A percentile compares a stretch with the other conserved stretches of the same genome.
Evolutionary conservation across 352 stramenopile genomes (phyloP).

Genomic region (Phytophthora colocasiae): DNA sequence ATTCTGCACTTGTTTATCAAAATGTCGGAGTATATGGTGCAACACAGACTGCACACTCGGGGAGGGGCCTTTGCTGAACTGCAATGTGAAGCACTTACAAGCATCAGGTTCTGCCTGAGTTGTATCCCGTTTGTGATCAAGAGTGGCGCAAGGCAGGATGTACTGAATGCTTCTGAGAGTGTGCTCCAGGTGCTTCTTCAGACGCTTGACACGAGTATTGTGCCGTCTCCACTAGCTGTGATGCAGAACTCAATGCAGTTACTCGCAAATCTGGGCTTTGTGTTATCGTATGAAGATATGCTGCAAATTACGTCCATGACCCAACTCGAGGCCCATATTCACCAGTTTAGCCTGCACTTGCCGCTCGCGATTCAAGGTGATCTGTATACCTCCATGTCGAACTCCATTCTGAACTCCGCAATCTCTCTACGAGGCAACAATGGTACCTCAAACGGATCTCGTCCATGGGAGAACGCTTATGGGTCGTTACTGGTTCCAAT

Average conservation of each 20-base stretch:
- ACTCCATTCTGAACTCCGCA: slow-evolving; percentile 79
- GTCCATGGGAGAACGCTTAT: slow-evolving; percentile 66
- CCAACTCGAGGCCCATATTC: slow-evolving; percentile 73
- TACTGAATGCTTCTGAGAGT: slow-evolving; percentile 60
- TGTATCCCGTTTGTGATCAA: slow-evolving; percentile 70
- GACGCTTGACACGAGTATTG: slow-evolving; percentile 69
- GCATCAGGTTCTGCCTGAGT: slow-evolving; percentile 62
- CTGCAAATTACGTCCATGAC: slow-evolving; percentile 70
- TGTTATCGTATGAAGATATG: slow-evolving; percentile 78
- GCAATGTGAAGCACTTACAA: slow-evolving; percentile 72
- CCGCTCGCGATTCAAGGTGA: slow-evolving; percentile 76
- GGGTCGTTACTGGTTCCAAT: slow-evolving; percentile 70
- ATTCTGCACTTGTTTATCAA: slow-evolving; percentile 72
- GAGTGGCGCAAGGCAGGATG: slow-evolving; percentile 55
- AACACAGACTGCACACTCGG: slow-evolving; percentile 62
- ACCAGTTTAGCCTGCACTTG: slow-evolving; percentile 77
- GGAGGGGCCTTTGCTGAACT: slow-evolving; percentile 64
- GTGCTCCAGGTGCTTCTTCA: slow-evolving; percentile 61
- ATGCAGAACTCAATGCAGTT: slow-evolving; percentile 78
- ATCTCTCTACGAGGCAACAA: slow-evolving; percentile 65
- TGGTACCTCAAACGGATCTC: slow-evolving; percentile 21
- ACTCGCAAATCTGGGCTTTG: slow-evolving; percentile 67
- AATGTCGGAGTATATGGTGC: slow-evolving; percentile 66
- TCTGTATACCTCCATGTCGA: slow-evolving; percentile 82
- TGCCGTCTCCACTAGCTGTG: slow-evolving; percentile 64